Evolutionary conservation across 441 rosid genomes (phyloP).

Genomic region (Euphorbia schlechtendalii): DNA sequence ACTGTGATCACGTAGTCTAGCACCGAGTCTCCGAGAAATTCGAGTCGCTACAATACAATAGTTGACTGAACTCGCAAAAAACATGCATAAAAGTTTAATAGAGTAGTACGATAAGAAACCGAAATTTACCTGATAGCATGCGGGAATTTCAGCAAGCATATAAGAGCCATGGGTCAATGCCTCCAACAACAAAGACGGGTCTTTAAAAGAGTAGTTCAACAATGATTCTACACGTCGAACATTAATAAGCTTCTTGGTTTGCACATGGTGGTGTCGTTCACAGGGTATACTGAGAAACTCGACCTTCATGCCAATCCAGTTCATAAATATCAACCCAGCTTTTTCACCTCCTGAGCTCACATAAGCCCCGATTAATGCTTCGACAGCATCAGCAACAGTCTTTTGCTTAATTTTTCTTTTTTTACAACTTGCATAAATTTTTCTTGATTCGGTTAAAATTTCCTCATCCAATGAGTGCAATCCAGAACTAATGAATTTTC

Average conservation of each 20-base stretch:
- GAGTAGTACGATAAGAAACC: too few species aligned
- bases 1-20: constrained; percentile 70
- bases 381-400: constrained; percentile 77
- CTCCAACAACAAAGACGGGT: constrained; percentile 68
- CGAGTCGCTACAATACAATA: constrained; percentile 69
- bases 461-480: constrained; percentile 33
- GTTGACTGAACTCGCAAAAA: not conserved
- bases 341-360: constrained; percentile 72
- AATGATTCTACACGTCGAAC: constrained; percentile 41
- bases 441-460: constrained; percentile 27
- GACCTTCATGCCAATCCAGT: constrained; percentile 65
- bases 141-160: constrained; percentile 83
- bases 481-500: constrained; percentile 53
- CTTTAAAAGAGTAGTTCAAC: constrained; percentile 52
- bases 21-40: constrained; percentile 89
- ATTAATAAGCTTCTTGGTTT: constrained; percentile 41
- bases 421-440: constrained; percentile 36
- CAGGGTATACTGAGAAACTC: constrained; percentile 35
- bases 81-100: not conserved
- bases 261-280: constrained; percentile 25
- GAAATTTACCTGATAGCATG: constrained; percentile 88
- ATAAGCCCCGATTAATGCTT: constrained; percentile 78
- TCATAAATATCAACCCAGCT: constrained; percentile 51
- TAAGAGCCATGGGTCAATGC: constrained; percentile 95
- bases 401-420: constrained; percentile 50